Evolutionary conservation across 1,284 basidiomycete species (phyloP), one percentile per base, ranked within the genome.

Genomic region (Trichosporon ovoides): DNA sequence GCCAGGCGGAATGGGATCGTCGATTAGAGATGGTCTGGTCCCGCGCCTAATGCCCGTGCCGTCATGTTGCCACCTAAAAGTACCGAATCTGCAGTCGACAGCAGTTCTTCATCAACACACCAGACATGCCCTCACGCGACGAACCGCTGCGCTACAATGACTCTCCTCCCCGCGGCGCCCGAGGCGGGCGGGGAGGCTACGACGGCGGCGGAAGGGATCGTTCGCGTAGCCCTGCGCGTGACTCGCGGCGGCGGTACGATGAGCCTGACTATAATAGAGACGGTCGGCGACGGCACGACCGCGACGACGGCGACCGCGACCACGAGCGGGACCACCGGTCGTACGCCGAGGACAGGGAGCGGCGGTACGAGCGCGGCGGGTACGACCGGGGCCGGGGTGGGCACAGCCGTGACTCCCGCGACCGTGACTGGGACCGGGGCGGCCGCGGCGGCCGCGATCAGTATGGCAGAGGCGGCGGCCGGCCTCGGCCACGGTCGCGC

Each of bases 251-350:
- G 11, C 14, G 19, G 28, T 18, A 35, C 6, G 52, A 40, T 18
- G 49, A 48, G 6, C 50, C 48, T 10, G 34, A 56, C 16, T 33
- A 54, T 18, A 37, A 40, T 6, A 40, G 60, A 14, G 53, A 56
- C 24, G 28, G 56, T 24, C 33, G 40, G 16, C 31, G 53, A 14
- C 38, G 53, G 7, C 53, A 60, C 34, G 58, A 60, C n/a, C 38
- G 60, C 12, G 24, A 55, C 35, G 56, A 57, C 33, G 50, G 57
- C 19, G 22, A 49, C n/a, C n/a, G n/a, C 34, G 53, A 60, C 14
- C 67, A 73, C 59, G 76, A 80, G 37, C 65, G 77, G 68, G 77
- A 80, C 70, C 67, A 4, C 9, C 28, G 28, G 28, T 9, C 28
- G 28, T 31, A 31, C 28, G 5, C 28, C 28, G 28, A 31, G 28